These are phyloP conservation scores for Furcasterigmium sp. DNA, from an alignment of 2,329 filamentous ascomycete genomes.

Conservation along the genomic window DNA sequence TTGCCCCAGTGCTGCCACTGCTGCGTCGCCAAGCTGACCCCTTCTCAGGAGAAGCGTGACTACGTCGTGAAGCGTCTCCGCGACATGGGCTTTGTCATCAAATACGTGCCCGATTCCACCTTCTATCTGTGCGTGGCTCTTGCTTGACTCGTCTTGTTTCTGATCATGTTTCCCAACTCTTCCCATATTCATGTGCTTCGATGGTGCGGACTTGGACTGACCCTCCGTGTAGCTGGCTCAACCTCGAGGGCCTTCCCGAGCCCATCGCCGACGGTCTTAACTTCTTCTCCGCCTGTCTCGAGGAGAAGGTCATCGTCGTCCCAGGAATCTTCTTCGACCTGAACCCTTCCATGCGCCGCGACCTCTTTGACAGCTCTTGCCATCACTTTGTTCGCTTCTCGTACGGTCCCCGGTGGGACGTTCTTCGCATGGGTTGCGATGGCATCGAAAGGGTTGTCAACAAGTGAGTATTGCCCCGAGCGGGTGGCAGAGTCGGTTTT, in stretches of 20 bases:
- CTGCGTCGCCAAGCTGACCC: conserved; percentile 12
- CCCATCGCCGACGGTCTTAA: conserved; percentile 88
- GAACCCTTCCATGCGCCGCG: conserved; percentile 82
- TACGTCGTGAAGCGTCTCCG: conserved; percentile 76
- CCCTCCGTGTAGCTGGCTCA: conserved; percentile 38
- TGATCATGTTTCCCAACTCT: neutral
- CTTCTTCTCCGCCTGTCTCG: conserved; percentile 91
- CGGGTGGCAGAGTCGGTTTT: neutral
- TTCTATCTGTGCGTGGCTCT: conserved; percentile 74
- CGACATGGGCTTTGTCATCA: conserved; percentile 82
- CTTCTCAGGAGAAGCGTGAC: conserved; percentile 73
- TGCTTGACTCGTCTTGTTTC: neutral
- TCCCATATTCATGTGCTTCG: too few relatives aligned
- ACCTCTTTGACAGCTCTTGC: conserved; percentile 91
- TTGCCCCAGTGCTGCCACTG: conserved; percentile 2
- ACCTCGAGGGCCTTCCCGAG: conserved; percentile 64
- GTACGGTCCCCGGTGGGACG: conserved; percentile 79
- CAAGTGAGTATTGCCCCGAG: conserved; percentile 43
- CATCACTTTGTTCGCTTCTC: conserved; percentile 86
- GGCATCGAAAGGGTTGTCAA: conserved; percentile 78
- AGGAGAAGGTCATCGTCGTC: conserved; percentile 94
- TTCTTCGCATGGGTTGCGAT: conserved; percentile 72
- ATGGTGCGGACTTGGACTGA: too few relatives aligned
- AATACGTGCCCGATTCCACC: conserved; percentile 80
- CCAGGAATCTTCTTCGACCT: conserved; percentile 97